Base-by-base conservation (phyloP, 202 grass and related monocot genomes). In the Schoenoplectus tabernaemontani region DNA sequence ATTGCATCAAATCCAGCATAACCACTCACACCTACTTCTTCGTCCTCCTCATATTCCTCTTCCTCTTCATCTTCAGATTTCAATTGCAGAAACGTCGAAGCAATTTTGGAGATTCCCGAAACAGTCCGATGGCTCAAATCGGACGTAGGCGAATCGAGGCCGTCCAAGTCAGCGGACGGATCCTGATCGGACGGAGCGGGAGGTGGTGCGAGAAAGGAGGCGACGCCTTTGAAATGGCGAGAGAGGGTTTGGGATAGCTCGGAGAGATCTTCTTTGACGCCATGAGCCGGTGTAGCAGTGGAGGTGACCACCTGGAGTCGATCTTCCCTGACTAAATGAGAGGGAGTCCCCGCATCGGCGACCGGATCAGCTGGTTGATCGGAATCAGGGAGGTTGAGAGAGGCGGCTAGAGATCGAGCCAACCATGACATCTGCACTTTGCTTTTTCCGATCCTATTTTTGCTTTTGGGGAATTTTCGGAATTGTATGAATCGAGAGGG, bases 191-290 rank as follows among this genome's bases (percentile, higher is more conserved):
- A 50, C 1, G 28, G 42, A 23, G 28, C 34, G 4, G 88, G 87
- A 75, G 87, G 85, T 7, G 93, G 89, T 20, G 87, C 87, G 82
- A 90, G 82, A 78, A 92, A 93, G 75, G 89, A 86, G 63, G 87
- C 86, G 84, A 87, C 88, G 76, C 91, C 96, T 87, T 92, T 94
- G 33, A 99, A 87, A 65, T 92, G 89, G 79, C 96, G 96, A 6
- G 84, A 87, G 3, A 99, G 81, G 76, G 96, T 92, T 90, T 92
- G 86, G 74, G 88, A 90, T 0, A 99, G 83, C 83, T 95, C 91
- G 72, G 91, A 95, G 74, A 99, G 88, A 66, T 99, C 96, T 67
- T 99, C 96, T 84, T 92, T 99, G 71, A 99, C 92, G 71, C 96
- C 96, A n/a, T 91, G 88, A 46, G 83, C 59, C 57, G 88, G 77